Base-by-base conservation (phyloP, 495 filamentous ascomycete genomes). In the Collariella sp. region DNA sequence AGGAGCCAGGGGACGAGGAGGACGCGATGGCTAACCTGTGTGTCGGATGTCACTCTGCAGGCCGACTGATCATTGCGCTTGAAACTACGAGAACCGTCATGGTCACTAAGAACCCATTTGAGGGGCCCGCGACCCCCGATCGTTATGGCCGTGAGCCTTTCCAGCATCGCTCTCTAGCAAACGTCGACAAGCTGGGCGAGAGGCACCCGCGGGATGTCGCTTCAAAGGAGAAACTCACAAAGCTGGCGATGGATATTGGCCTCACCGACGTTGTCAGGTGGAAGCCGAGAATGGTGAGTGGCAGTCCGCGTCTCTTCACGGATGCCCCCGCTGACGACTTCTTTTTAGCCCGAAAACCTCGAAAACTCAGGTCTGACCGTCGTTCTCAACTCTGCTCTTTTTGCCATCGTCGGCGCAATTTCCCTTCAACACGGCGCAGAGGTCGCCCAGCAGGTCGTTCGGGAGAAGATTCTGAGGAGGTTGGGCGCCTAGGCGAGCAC, bases 391-490 rank as follows among this genome's bases (percentile, higher is more conserved):
- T 81, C 87, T 48, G 79, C 87, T 19, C 61, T 96, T 50, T 93
- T 86, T 63, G 88, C 90, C 15, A 83, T 99, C 22, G 67, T 97
- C 35, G 93, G 93, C 22, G 93, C 94, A 22, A 69, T 97, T 52
- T 82, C 89, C 10, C 70, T 97, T 55, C 87, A 95, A 68, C 83
- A 85, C 58, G 93, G 93, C 24, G 88, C 87, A 44, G 80, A 84
- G 44, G 75, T 84, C 51, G 91, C 94, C 45, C 84, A 83, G 52
- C 74, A 79, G 67, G 71, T 93, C 53, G 82, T 85, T 16, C 80
- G 78, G 62, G 86, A 96, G 54, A 83, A 82, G 69, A 83, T 98
- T 63, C 69, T 98, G 59, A 72, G 65, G 56, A 70, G 58, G 54
- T 13, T 76, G 18, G 62, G 54, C 29, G 40, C 23, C 55, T 67